Evolutionary conservation across 495 filamentous ascomycete genomes (phyloP), one percentile per base, ranked within the genome.

Genomic region (Trypethelium eluteriae): DNA sequence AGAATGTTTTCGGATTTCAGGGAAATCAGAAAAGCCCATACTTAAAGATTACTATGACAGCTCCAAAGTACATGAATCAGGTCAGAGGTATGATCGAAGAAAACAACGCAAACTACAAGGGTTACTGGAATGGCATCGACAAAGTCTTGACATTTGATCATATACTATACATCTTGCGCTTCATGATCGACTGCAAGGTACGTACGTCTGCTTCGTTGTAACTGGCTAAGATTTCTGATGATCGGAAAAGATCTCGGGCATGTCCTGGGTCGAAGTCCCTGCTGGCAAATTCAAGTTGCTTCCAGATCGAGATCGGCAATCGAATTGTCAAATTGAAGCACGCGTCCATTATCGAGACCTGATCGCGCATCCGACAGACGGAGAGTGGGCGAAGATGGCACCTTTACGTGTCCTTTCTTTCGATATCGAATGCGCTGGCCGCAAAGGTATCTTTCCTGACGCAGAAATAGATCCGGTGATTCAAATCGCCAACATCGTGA

Each of bases 331-430:
- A 75, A 93, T 99, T 66, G 94, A 99, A 75, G 94, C 95, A 35
- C 78, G 83, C 46, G 82, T 94, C 25, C 86, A 89, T 76, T 97
- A 92, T 71, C 79, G 77, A 66, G 86, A 97, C 72, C 78, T 99
- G 46, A 88, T 96, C 67, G 86, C 94, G 6, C 93, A 98, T 74
- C 82, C 89, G 35, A 85, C 90, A n/a, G 88, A 90, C 66, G 94
- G 93, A 3, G 94, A 98, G 74, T 99, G 94, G 91, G 91, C 90
- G 10, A 99, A 96, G 78, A 98, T 99, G 91, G 95, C 94, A 0
- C 94, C 94, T 1, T 80, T 99, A 25, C 86, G 94, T 46, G 86
- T 96, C 63, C 77, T 99, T 14, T 97, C 93, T 2, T 97, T 99
- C 69, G 94, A 99, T 85, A 99, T 99, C 70, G 94, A 99, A 75